These are phyloP conservation scores for Cinnamomum chago DNA, from an alignment of 164 flowering plant genomes.

Conservation along the genomic window DNA sequence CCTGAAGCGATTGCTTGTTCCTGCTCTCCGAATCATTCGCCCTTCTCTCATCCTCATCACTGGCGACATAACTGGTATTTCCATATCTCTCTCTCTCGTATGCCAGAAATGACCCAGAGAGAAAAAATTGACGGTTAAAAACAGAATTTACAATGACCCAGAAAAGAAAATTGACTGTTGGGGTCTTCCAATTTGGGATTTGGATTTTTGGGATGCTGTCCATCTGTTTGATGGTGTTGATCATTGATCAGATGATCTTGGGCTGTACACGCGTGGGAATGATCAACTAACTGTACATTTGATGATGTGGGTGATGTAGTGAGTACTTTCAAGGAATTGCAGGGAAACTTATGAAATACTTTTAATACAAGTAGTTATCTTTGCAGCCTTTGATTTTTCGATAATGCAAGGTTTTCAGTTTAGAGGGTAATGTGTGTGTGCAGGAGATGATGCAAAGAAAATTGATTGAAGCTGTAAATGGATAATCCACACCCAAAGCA, in stretches of 20 bases:
- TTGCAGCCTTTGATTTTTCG: not conserved
- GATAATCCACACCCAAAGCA: not conserved
- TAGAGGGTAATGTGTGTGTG: not conserved
- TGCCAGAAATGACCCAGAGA: not conserved
- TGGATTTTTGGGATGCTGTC: not conserved
- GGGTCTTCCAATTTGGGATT: not conserved
- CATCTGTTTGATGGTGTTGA: not conserved
- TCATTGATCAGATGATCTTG: too few species aligned
- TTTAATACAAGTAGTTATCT: not conserved
- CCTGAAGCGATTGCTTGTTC: constrained; percentile 16
- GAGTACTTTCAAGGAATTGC: not conserved
- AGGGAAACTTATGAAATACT: too few species aligned
- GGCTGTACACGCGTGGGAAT: not conserved
- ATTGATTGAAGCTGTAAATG: too few species aligned
- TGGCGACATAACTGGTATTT: constrained; percentile 17
- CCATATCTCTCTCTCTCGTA: too few species aligned
- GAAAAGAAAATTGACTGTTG: not conserved
- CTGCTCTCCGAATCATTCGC: constrained; percentile 12
- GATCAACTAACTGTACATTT: too few species aligned
- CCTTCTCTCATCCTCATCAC: constrained; percentile 18
- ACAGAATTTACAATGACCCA: not conserved
- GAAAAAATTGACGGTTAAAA: not conserved
- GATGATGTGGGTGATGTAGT: not conserved
- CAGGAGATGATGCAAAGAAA: not conserved
- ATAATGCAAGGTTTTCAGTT: too few species aligned